Base-by-base conservation (phyloP, 495 filamentous ascomycete species). In the Xylaria longipes region DNA sequence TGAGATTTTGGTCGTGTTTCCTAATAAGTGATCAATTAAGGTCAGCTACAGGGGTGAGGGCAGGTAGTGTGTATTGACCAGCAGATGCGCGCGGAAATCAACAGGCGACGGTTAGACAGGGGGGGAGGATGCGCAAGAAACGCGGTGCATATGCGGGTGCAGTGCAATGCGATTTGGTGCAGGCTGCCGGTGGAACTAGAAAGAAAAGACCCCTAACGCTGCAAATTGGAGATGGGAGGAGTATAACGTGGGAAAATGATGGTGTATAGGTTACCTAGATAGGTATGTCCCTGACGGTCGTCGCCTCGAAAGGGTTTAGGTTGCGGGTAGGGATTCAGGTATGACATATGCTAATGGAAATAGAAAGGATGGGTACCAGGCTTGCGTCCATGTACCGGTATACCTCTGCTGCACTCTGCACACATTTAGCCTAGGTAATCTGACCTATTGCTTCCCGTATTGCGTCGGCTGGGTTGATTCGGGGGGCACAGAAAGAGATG, bases 71-170 rank as follows among this genome's bases (percentile, higher is more conserved):
- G 17, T 31, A 33, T 60, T 58, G 56, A 8, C 57, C n/a, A 61
- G 68, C 31, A 37, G 58, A 70, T 70, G 68, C 68, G 68, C 68
- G 68, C 68, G 68, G 58, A 70, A 70, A 50, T 70, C 58, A 64
- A 70, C 29, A 63, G 45, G n/a, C 68, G 68, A 70, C 58, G 20
- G 58, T 56, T 33, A 22, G 56, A 63, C 68, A 70, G 68, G 68
- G 68, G 68, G 58, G n/a, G 1, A 8, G 12, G 48, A 68, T 62
- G 43, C 37, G 57, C 57, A 62, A 15, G 68, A 70, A 70, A 70
- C 68, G 68, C 68, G 68, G 25, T 70, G 68, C 68, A 70, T 70
- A 70, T 70, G 68, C 68, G 57, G 60, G 43, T 70, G 68, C 60
- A 17, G 68, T 63, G 58, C 46, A 41, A 64, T 70, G 68, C 58